These are phyloP conservation scores for Suillus clintonianus DNA, from an alignment of 768 basidiomycete species.

Conservation along the genomic window DNA sequence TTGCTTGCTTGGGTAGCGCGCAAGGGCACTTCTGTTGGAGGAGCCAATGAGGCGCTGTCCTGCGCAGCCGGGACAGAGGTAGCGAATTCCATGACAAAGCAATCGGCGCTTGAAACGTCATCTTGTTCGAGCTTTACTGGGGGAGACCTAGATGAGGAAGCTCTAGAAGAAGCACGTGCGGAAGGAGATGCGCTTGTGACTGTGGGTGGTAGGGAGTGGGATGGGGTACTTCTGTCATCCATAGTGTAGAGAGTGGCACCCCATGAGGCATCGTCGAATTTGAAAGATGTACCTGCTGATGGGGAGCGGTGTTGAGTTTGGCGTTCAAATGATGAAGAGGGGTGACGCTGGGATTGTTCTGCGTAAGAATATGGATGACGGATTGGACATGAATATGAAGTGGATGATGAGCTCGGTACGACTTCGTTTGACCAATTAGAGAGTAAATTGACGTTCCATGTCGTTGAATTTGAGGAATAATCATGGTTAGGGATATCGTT, in stretches of 20 bases:
- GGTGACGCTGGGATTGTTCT: conserved; percentile 18
- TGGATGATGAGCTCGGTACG: conserved; percentile 23
- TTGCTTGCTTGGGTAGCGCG: conserved; percentile 74
- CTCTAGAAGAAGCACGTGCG: conserved; percentile 35
- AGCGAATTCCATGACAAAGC: conserved; percentile 39
- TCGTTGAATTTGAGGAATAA: conserved; percentile 17
- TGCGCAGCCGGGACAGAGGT: conserved; percentile 30
- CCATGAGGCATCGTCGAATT: conserved; percentile 30
- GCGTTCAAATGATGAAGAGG: conserved; percentile 16
- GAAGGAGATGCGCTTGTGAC: conserved; percentile 37
- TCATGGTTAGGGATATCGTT: conserved; percentile 15
- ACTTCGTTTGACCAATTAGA: conserved; percentile 6
- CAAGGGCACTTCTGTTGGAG: conserved; percentile 68
- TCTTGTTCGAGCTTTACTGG: conserved; percentile 35
- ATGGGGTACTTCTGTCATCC: conserved; percentile 33
- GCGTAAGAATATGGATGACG: conserved; percentile 21
- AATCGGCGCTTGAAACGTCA: conserved; percentile 24
- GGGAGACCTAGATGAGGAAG: conserved; percentile 28
- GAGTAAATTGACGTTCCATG: conserved; percentile 22
- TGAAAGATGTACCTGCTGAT: conserved; percentile 13
- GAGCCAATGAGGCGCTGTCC: conserved; percentile 43
- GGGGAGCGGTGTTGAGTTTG: conserved; percentile 15
- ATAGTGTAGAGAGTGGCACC: conserved; percentile 33
- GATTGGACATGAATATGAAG: conserved; percentile 7
- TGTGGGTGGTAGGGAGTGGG: conserved; percentile 34